phyloP scores from a whole-genome alignment of 2,329 filamentous ascomycete species.

The Verticillium zaregamsianum region DNA sequence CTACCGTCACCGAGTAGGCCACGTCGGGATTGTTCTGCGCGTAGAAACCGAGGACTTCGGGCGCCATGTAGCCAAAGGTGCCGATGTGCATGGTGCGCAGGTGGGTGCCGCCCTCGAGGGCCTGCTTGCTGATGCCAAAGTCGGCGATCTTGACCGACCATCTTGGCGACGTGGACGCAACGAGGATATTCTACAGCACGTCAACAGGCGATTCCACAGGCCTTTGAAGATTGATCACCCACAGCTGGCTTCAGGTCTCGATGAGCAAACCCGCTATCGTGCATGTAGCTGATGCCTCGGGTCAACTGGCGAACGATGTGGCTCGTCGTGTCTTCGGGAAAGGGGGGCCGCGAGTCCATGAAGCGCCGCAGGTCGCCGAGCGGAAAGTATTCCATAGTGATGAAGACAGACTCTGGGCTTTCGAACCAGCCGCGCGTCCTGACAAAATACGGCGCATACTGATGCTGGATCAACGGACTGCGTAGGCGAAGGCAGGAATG shows the following conservation, averaged over 20 bases:
- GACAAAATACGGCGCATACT: constrained; percentile 15
- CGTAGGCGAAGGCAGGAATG: neutral
- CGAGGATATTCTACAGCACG: constrained; percentile 12
- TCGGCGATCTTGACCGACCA: constrained; percentile 17
- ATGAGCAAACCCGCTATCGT: constrained; percentile 13
- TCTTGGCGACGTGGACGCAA: constrained; percentile 9
- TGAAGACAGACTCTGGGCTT: constrained; percentile 8
- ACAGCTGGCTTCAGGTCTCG: constrained; percentile 14
- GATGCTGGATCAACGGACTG: constrained; percentile 9
- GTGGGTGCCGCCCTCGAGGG: constrained; percentile 1
- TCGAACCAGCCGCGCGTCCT: constrained; percentile 19
- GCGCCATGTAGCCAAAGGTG: constrained; percentile 13
- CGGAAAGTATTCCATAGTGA: constrained; percentile 20
- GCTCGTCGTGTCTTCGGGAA: constrained; percentile 4
- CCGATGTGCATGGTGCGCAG: constrained; percentile 5
- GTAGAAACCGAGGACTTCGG: constrained; percentile 9
- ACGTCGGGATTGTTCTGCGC: neutral
- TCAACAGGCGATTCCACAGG: neutral
- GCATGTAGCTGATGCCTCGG: constrained; percentile 14
- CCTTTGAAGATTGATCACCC: neutral
- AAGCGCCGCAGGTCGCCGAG: constrained; percentile 16
- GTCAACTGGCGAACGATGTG: constrained; percentile 9
- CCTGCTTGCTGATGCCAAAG: constrained; percentile 18
- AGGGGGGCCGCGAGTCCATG: constrained; percentile 1
- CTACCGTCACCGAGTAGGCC: constrained; percentile 9